Base-by-base conservation (phyloP, 495 filamentous ascomycete species). In the Talaromyces nanjingensis region DNA sequence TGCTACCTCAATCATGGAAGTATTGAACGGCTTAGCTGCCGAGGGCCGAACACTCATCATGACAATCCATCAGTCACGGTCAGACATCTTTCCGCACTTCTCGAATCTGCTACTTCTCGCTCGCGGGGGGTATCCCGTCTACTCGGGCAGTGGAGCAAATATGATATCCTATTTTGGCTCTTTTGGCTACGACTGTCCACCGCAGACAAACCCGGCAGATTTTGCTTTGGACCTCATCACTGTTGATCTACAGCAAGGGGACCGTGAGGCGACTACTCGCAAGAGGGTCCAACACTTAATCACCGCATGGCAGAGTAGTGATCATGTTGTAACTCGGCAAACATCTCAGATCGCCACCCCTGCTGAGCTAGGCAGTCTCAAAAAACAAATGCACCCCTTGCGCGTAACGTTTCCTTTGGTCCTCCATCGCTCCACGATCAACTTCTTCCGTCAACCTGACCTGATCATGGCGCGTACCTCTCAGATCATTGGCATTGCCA, bases 171-270 rank as follows among this genome's bases (percentile, higher is more conserved):
- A 91, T 68, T 90, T 92, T 65, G 69, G 73, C 3, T 65, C 68
- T 4, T 72, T 87, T 8, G 87, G 87, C 4, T 83, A 86, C 64
- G 68, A 82, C 11, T 91, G 89, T 69, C 86, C 87, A 4, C 74
- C 74, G 22, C 83, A 83, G 60, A 88, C 86, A 18, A 92, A 91
- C 63, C 88, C 89, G 3, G 87, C 89, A 3, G 89, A 91, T 69
- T 91, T 91, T 64, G 87, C 87, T 3, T 75, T 91, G 12, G 89
- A 92, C 70, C 76, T 91, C 6, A 89, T 92, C 59, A 90, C 89
- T 0, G 82, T 91, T 25, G 86, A 91, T 65, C 77, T 91, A 0
- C 88, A 89, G 67, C 81, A 85, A 55, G 81, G 77, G 55, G 70
- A 76, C 12, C 79, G 80, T 18, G 88, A 91, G 70, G 77, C 71